Percentiles rank a stretch among this genome's conserved stretches.
Evolutionary conservation across 768 basidiomycete genomes (phyloP).

Genomic region (Favolaschia claudopus): DNA sequence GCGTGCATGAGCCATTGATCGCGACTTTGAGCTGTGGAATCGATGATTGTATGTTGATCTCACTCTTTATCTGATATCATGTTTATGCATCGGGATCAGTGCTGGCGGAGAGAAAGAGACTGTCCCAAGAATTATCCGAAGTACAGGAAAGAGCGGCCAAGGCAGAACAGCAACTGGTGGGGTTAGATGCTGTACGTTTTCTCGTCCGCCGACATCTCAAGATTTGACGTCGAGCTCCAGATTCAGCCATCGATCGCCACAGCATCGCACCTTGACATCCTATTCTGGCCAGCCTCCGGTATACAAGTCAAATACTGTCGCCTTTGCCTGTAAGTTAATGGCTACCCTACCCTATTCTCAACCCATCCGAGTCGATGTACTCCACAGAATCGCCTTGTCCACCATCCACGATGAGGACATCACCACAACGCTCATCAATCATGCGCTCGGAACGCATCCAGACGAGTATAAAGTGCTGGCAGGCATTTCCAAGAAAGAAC

Average conservation of each 20-base stretch:
- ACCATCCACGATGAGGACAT: background rate
- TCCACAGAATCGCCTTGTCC: background rate
- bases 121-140: background rate
- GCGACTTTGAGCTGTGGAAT: slow-evolving; percentile 4
- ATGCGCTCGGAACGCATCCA: slow-evolving; percentile 4
- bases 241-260: too few relatives aligned
- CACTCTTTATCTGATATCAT: background rate
- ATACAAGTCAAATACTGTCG: background rate
- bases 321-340: slow-evolving; percentile 7
- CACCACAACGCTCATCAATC: background rate
- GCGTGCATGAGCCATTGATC: background rate
- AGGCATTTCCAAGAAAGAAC: background rate
- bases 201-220: background rate
- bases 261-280: slow-evolving; percentile 9
- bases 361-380: too few relatives aligned
- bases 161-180: background rate
- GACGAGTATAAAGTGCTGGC: slow-evolving; percentile 1
- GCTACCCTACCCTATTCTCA: background rate
- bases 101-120: background rate
- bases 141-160: slow-evolving; percentile 1
- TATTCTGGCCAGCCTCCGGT: background rate
- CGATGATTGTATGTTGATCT: background rate
- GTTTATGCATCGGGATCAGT: background rate
- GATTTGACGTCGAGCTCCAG: too few relatives aligned
- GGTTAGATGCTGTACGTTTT: background rate